Evolutionary conservation across 345 rosid genomes (phyloP).

Genomic region (Ceriops zippeliana): DNA sequence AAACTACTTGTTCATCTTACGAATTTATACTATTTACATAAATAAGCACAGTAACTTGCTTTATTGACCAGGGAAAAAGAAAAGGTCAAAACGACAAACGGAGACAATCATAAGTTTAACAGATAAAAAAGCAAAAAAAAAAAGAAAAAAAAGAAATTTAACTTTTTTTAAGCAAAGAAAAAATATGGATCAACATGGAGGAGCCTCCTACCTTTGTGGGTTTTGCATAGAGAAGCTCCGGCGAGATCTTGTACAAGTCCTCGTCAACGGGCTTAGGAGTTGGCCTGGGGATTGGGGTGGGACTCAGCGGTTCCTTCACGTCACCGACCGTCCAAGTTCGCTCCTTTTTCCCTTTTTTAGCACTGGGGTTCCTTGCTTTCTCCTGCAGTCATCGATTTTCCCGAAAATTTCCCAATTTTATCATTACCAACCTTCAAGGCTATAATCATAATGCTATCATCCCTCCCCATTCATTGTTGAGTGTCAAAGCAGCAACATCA

Average conservation of each 20-base stretch:
- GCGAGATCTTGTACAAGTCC: conserved; percentile 83
- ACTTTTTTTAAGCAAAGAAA: not conserved
- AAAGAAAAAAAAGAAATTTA: too few species aligned
- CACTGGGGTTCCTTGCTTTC: conserved; percentile 26
- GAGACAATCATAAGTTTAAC: too few species aligned
- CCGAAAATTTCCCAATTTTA: not conserved
- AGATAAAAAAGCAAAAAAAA: too few species aligned
- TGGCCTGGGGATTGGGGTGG: conserved; percentile 30
- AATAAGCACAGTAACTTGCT: too few species aligned
- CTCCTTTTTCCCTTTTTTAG: conserved; percentile 28
- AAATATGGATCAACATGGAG: not conserved
- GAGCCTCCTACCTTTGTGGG: conserved; percentile 44
- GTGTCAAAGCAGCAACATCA: too few species aligned
- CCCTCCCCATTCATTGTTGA: too few species aligned
- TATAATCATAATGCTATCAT: too few species aligned
- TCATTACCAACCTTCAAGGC: not conserved
- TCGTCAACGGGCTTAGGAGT: conserved; percentile 80
- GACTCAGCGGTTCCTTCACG: conserved; percentile 23
- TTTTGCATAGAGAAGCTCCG: conserved; percentile 58
- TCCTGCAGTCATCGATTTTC: conserved; percentile 25
- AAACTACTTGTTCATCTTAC: too few species aligned
- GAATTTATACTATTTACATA: too few species aligned
- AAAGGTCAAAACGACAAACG: not conserved
- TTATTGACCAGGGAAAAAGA: too few species aligned
- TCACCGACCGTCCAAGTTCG: conserved; percentile 29